Evolutionary conservation across 2,329 filamentous ascomycete genomes (phyloP), one percentile per base, ranked within the genome.

Genomic region (Cordyceps cicadae): DNA sequence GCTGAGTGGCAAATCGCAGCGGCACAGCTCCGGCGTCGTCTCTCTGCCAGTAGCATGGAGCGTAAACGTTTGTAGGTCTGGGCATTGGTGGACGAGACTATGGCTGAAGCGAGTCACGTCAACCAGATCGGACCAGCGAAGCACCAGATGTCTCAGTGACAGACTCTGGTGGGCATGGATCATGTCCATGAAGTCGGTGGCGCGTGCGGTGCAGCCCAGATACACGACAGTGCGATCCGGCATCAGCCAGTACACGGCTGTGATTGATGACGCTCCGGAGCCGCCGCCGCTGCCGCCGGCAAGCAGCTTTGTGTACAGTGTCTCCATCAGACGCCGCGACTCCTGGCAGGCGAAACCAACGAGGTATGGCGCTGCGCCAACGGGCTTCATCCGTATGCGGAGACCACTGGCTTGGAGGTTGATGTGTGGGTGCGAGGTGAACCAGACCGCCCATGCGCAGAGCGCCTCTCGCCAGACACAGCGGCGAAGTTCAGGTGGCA

Each of bases 151-250:
- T 26, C 52, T 21, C 24, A 61, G 29, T 15, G 53, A 37, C 37
- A 61, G 37, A 8, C 37, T 55, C 19, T 56, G 19, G 39, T 61
- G 54, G 21, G 59, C 59, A 21, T 57, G 59, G 19, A 46, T 34
- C 9, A 61, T 51, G 15, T 61, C 59, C 37, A 61, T 24, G 24
- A 61, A 61, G 46, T 61, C 59, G 37, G 41, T 57, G 32, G 59
- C 59, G n/a, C 59, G 59, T n/a, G 53, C 21, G 26, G 53, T 50
- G 41, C 59, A 61, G 15, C 59, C 53, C 48, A 61, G 39, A 19
- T 61, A 61, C 2, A 57, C 21, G 21, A 61, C 39, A 24, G 59
- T 61, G 5, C 37, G 52, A 5, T 61, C 53, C 17, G 59, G 59
- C 37, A 56, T 51, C 53, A 61, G 46, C 59, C 59, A 61, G 53